Percentiles rank a stretch among this genome's conserved stretches.
Conservation (phyloP, 306 rosid genomes). For the Mimosa bimucronata region DNA sequence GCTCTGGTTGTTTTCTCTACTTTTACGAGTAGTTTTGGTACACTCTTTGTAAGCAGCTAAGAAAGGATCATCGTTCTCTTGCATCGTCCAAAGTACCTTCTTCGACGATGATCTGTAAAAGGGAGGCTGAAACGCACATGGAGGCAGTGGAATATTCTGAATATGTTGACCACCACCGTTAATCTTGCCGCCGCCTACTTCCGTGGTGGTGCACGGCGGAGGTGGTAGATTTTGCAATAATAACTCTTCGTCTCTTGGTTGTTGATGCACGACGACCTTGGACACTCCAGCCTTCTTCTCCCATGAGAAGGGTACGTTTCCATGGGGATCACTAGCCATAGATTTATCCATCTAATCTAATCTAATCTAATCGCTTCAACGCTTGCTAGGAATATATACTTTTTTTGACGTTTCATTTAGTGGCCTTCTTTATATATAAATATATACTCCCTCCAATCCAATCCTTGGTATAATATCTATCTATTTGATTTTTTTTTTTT, state of each 20-base stretch:
- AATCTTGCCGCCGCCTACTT: neutral
- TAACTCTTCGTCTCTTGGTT: constrained; percentile 15
- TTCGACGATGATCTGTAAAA: constrained; percentile 38
- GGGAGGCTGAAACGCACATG: constrained; percentile 64
- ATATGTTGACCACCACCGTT: constrained; percentile 16
- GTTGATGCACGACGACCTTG: constrained; percentile 36
- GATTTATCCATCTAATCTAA: too few species aligned
- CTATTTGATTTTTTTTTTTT: too few species aligned
- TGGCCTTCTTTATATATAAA: neutral
- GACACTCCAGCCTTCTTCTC: constrained; percentile 73
- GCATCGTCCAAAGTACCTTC: constrained; percentile 43
- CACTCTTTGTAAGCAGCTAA: constrained; percentile 59
- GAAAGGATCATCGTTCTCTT: constrained; percentile 54
- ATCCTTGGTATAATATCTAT: too few species aligned
- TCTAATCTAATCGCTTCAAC: neutral
- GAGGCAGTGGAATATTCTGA: constrained; percentile 74
- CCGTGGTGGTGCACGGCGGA: constrained; percentile 53
- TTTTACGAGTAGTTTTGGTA: constrained; percentile 46
- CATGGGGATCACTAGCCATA: constrained; percentile 20
- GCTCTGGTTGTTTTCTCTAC: too few species aligned
- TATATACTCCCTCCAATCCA: too few species aligned
- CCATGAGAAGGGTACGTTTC: constrained; percentile 75
- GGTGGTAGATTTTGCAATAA: constrained; percentile 49
- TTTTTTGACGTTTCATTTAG: neutral
- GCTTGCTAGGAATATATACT: neutral